Evolutionary conservation across 306 rosid genomes (phyloP).

Genomic region (Trifolium dubium): DNA sequence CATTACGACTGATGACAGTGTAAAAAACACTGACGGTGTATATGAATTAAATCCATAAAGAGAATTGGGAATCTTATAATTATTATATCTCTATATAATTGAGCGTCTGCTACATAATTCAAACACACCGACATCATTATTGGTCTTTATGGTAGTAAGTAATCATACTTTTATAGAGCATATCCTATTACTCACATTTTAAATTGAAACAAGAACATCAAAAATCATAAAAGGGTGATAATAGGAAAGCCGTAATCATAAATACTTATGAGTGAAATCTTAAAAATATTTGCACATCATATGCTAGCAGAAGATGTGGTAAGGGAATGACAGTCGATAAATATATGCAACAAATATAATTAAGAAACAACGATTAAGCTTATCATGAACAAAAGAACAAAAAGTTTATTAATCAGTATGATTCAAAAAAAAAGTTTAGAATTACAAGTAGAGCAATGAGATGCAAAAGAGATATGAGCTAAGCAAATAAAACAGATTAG

Average conservation of each 20-base stretch:
- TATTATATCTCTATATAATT: not conserved
- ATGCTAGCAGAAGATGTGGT: conserved; percentile 33
- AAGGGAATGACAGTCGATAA: conserved; percentile 3
- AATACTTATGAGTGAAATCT: not conserved
- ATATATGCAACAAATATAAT: conserved; percentile 10
- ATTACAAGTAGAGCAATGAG: conserved; percentile 20
- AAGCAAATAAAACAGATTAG: conserved; percentile 29
- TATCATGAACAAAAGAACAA: not conserved
- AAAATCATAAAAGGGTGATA: not conserved
- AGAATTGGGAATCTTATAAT: not conserved
- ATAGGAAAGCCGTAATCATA: not conserved
- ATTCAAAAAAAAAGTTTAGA: conserved; percentile 15
- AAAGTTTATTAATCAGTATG: not conserved
- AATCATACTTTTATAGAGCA: conserved; percentile 27
- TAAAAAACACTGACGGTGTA: not conserved
- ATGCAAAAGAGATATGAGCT: conserved; percentile 11
- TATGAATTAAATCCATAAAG: not conserved
- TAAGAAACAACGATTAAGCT: conserved; percentile 27
- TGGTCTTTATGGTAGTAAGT: not conserved
- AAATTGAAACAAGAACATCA: conserved; percentile 1
- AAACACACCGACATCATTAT: conserved; percentile 9
- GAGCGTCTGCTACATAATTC: not conserved
- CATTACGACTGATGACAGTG: not conserved
- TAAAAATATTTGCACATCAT: not conserved
- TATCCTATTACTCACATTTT: conserved; percentile 12